phyloP scores from a whole-genome alignment of 805 yeast genomes.

The Isabelozyma heimii region DNA sequence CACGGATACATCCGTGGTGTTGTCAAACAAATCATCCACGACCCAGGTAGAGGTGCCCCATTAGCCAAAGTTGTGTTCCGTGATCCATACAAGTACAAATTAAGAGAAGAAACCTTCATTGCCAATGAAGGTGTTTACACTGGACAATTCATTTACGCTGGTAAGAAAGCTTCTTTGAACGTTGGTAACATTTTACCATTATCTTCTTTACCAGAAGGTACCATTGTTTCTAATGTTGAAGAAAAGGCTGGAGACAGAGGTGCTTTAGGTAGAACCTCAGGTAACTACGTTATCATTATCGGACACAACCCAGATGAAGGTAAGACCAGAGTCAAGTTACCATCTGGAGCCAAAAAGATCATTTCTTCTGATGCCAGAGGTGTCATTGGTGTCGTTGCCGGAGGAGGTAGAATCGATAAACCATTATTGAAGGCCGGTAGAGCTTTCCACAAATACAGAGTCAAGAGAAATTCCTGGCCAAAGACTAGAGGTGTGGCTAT shows the following conservation, averaged over 20 bases:
- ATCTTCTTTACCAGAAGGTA: constrained; percentile 98
- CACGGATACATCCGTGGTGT: constrained; percentile 99
- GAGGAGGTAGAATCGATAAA: constrained; percentile 99
- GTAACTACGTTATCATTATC: constrained; percentile 97
- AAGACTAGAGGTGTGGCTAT: constrained; percentile 99
- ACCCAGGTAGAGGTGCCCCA: constrained; percentile 99
- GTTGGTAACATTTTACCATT: constrained; percentile 97
- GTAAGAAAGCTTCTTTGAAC: constrained; percentile 96
- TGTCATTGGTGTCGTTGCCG: constrained; percentile 99
- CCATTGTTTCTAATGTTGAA: constrained; percentile 97
- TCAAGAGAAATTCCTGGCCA: constrained; percentile 99
- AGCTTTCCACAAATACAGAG: constrained; percentile 99
- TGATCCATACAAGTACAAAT: constrained; percentile 98
- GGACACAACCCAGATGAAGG: constrained; percentile 99
- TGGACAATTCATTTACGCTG: constrained; percentile 98
- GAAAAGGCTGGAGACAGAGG: constrained; percentile 99
- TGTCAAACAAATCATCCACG: constrained; percentile 98
- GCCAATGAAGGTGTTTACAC: constrained; percentile 99
- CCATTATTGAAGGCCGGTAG: constrained; percentile 99
- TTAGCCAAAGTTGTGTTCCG: constrained; percentile 98
- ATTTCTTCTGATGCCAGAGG: constrained; percentile 97
- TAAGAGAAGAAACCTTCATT: constrained; percentile 97
- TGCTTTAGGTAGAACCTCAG: constrained; percentile 99
- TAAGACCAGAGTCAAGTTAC: constrained; percentile 98
- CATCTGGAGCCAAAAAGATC: constrained; percentile 98